Evolutionary conservation across 176 grass and related monocot species (phyloP), one percentile per base, ranked within the genome.

Genomic region (Rhynchospora tenuis): DNA sequence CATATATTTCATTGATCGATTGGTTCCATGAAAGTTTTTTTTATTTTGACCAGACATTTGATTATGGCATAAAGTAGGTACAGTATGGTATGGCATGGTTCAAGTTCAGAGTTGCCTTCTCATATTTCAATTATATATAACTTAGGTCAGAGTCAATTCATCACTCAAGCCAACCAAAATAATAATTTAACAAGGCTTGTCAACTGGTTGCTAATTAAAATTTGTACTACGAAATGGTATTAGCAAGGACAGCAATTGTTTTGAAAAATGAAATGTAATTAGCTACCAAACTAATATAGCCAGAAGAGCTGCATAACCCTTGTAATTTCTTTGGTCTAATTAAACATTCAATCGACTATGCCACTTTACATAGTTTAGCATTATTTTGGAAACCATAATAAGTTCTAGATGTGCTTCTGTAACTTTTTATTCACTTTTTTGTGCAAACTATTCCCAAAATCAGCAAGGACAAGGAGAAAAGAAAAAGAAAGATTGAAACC

Each of bases 401-500:
- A 29, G 17, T 47, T 47, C 42, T 72, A 42, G 68, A 45, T 46
- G n/a, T 33, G 42, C 19, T 72, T 72, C 38, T 28, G 14, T 6
- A 52, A 28, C 13, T 23, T 75, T 59, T 60, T 38, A 29, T 59
- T 17, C 29, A 61, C n/a, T 31, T 43, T 80, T 80, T 45, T 10
- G 27, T 20, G 52, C 81, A 59, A 79, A 84, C 17, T 29, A 64
- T 52, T 17, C 20, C 76, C 57, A 59, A 80, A 56, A 80, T 29
- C 11, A 62, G 33, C 16, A 62, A 80, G 15, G 52, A 59, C 66
- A 72, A 83, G 31, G 7, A 43, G 16, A 70, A 91, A 79, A 45
- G 6, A 65, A 17, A 81, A 91, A 83, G 13, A 60, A 17, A 63
- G 55, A 64, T 42, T 12, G 56, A 59, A 86, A 98, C 95, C 90